phyloP scores from a whole-genome alignment of 768 basidiomycete species.

The Lactarius trivialis region DNA sequence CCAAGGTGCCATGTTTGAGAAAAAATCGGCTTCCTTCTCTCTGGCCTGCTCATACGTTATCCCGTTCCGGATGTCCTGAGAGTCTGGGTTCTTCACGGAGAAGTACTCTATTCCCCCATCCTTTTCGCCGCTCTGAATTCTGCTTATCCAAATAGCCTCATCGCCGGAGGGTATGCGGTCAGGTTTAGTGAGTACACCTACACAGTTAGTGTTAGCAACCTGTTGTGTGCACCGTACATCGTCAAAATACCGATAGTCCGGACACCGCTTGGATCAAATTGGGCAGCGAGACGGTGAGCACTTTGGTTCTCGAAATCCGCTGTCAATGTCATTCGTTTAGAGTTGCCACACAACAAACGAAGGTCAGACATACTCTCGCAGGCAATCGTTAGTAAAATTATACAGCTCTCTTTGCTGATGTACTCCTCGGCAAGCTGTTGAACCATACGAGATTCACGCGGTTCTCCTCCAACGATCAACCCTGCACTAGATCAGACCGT shows the following conservation, averaged over 20 bases:
- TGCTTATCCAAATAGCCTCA: slow-evolving; percentile 11
- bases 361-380: slow-evolving; percentile 50
- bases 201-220: neutral
- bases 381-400: slow-evolving; percentile 52
- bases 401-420: slow-evolving; percentile 56
- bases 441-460: slow-evolving; percentile 55
- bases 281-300: slow-evolving; percentile 57
- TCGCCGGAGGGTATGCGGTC: slow-evolving; percentile 18
- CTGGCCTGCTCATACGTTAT: slow-evolving; percentile 22
- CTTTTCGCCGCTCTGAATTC: neutral
- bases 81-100: slow-evolving; percentile 22
- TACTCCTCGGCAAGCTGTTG: slow-evolving; percentile 50
- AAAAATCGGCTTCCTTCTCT: slow-evolving; percentile 10
- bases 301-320: slow-evolving; percentile 81
- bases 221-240: neutral
- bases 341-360: neutral
- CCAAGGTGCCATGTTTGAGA: slow-evolving; percentile 13
- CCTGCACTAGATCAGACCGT: slow-evolving; percentile 30
- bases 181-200: slow-evolving; percentile 17
- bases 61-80: slow-evolving; percentile 10
- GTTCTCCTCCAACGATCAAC: slow-evolving; percentile 50
- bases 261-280: slow-evolving; percentile 52
- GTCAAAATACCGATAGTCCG: slow-evolving; percentile 57
- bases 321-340: slow-evolving; percentile 26
- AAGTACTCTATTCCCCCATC: slow-evolving; percentile 11